These are phyloP conservation scores for Sporobolus alterniflorus DNA, from an alignment of 202 grass and related monocot genomes.

Conservation along the genomic window DNA sequence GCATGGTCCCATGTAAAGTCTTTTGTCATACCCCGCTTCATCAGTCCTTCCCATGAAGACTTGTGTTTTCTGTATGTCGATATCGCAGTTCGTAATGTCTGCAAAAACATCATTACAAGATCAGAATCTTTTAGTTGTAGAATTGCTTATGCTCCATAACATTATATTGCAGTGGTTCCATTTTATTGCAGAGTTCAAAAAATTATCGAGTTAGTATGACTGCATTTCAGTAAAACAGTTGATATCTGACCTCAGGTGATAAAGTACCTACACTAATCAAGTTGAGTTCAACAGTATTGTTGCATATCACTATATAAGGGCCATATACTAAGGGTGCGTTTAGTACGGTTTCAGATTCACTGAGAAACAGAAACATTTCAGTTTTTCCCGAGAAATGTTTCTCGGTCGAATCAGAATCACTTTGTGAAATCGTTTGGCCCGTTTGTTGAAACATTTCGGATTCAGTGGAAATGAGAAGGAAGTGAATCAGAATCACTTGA, in stretches of 20 bases:
- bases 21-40: slow-evolving; percentile 84
- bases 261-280: background rate
- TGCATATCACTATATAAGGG: slow-evolving; percentile 1
- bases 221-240: slow-evolving; percentile 2
- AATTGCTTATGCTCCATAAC: background rate
- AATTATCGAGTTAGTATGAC: background rate
- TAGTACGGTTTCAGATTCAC: too few relatives aligned
- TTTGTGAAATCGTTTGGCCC: too few relatives aligned
- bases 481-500: too few relatives aligned
- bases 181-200: background rate
- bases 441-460: too few relatives aligned
- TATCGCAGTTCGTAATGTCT: slow-evolving; percentile 68
- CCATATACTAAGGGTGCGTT: too few relatives aligned
- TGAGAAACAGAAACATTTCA: too few relatives aligned
- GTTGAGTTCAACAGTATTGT: background rate
- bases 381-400: too few relatives aligned
- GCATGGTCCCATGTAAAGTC: slow-evolving; percentile 91
- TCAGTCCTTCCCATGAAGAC: slow-evolving; percentile 89
- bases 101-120: slow-evolving; percentile 16
- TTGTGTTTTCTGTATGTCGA: slow-evolving; percentile 75
- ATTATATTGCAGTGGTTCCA: background rate
- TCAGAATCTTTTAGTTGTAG: background rate
- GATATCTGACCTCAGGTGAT: background rate
- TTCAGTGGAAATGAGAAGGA: too few relatives aligned
- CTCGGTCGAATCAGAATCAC: too few relatives aligned